Base-by-base conservation (phyloP, 441 rosid species). In the Gossypium schwendimanii region DNA sequence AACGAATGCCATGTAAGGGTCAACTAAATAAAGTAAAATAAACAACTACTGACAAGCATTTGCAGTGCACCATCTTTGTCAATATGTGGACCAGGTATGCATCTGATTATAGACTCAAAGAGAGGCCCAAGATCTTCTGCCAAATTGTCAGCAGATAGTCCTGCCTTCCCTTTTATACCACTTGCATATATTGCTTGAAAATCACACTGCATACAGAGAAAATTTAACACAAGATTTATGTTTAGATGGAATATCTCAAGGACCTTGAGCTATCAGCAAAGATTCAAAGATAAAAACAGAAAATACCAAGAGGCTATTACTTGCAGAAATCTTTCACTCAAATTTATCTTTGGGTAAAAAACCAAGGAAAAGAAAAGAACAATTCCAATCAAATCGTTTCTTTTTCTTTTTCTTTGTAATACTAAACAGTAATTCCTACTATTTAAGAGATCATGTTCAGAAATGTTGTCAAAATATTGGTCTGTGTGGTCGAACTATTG, bases 161-260 rank as follows among this genome's bases (percentile, higher is more conserved):
- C 98, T 12, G 99, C 97, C 84, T 82, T 87, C 78, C 99, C 99
- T 81, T 92, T 86, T 67, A 92, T 87, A 58, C 99, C 99, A 74
- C 94, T 94, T 14, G 99, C 97, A 83, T 94, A 94, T 71, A 94
- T 87, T 63, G 85, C 91, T 87, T 94, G 98, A 82, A 94, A 94
- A 88, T 94, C 98, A 87, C 99, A 94, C 98, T 94, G 86, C 79
- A 80, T 0, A 6, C 49, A 72, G 61, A 69, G 73, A 31, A 33
- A 73, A 21, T 44, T 70, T 75, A 39, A 45, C 52, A 52, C 28
- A 31, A 57, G 61, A 73, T 63, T 69, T 59, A 54, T 31, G 11
- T 63, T 18, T 45, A 70, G 44, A 70, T 62, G 63, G 61, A 57
- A 64, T 68, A 55, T 26, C 57, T 4, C 50, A 53, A 45, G 61